A percentile compares a stretch with the other conserved stretches of the same genome.
Evolutionary conservation across 148 eudicot genomes (phyloP).

Genomic region (Drosera capensis): DNA sequence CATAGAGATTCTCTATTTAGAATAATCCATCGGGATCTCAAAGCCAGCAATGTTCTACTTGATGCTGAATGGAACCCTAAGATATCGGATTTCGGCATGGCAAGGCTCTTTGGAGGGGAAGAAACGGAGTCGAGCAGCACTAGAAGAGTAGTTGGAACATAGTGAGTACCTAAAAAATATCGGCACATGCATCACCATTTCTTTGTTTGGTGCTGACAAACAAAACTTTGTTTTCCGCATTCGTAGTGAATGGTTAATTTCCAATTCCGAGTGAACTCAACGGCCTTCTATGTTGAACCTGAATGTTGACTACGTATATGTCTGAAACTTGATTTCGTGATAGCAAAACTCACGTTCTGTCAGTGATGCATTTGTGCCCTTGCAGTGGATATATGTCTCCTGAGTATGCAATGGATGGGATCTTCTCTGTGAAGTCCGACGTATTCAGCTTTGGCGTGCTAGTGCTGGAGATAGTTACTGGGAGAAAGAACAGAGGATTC

Average conservation of each 20-base stretch:
- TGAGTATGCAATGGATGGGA: constrained; percentile 42
- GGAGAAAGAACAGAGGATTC: constrained; percentile 34
- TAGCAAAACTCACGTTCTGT: too few relatives aligned
- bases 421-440: constrained; percentile 38
- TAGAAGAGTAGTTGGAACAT: constrained; percentile 9
- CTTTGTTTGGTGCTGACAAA: too few relatives aligned
- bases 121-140: constrained; percentile 6
- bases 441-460: constrained; percentile 41
- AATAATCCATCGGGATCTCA: constrained; percentile 9
- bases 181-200: background rate
- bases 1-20: constrained; percentile 9
- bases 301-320: too few relatives aligned
- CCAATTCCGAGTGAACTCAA: too few relatives aligned
- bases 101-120: constrained; percentile 9
- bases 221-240: too few relatives aligned
- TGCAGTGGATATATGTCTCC: constrained; percentile 49
- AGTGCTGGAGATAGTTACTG: constrained; percentile 33
- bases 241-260: too few relatives aligned
- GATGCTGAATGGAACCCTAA: constrained; percentile 8
- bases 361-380: background rate
- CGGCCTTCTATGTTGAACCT: too few relatives aligned
- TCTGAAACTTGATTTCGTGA: too few relatives aligned
- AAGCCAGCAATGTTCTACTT: constrained; percentile 9
- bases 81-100: constrained; percentile 13
- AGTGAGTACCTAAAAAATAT: constrained; percentile 3